A percentile compares a stretch with the other conserved stretches of the same genome.
Conservation (phyloP, 1,139 yeast species). For the Starmera stellimalicola region DNA sequence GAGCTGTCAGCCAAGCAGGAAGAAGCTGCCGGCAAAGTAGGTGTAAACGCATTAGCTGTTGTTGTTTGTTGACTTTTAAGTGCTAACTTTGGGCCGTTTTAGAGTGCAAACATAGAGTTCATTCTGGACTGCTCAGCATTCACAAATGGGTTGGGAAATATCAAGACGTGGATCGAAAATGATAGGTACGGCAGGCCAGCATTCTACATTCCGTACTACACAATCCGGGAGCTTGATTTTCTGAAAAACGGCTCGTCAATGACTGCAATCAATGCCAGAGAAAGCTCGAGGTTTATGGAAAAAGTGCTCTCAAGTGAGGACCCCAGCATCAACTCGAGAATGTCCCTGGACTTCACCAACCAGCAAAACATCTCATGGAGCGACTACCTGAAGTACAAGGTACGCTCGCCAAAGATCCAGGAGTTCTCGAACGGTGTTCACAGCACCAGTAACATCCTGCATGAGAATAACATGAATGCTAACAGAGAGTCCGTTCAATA, state of each 20-base stretch:
- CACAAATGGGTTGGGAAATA: conserved; percentile 49
- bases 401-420: conserved; percentile 32
- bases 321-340: conserved; percentile 15
- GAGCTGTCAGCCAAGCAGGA: too few species aligned
- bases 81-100: background rate
- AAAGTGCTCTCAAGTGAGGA: conserved; percentile 23
- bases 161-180: conserved; percentile 46
- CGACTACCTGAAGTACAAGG: conserved; percentile 34
- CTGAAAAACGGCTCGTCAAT: conserved; percentile 45
- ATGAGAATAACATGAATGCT: conserved; percentile 4
- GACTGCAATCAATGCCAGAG: conserved; percentile 47
- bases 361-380: conserved; percentile 44
- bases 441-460: conserved; percentile 4
- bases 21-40: too few species aligned
- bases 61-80: background rate
- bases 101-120: conserved; percentile 17
- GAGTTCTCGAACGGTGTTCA: conserved; percentile 34
- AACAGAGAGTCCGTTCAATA: background rate
- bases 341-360: conserved; percentile 28
- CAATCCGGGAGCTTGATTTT: conserved; percentile 47
- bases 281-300: conserved; percentile 47
- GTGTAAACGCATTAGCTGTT: too few species aligned
- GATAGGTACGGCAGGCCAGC: conserved; percentile 11
- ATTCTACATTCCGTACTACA: conserved; percentile 41
- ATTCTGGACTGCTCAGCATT: conserved; percentile 52